Evolutionary conservation across 768 basidiomycete species (phyloP).

Genomic region (Mycena olivaceomarginata): DNA sequence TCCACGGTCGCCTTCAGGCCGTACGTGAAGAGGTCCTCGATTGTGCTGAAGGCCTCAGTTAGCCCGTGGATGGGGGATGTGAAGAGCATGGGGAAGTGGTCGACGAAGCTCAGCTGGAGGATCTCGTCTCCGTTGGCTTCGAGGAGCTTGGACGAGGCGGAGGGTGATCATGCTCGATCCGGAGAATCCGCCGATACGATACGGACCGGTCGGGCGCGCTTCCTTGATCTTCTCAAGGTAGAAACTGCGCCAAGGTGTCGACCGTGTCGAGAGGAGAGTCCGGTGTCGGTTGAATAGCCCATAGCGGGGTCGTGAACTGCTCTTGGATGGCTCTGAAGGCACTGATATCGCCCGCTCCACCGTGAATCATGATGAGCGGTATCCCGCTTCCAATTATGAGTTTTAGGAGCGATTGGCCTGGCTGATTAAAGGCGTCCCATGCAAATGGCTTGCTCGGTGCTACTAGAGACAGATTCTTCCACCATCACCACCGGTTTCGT

Average conservation of each 20-base stretch:
- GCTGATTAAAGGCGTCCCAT: background rate
- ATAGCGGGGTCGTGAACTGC: slow-evolving; percentile 33
- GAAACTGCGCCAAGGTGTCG: slow-evolving; percentile 33
- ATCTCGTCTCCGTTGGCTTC: slow-evolving; percentile 3
- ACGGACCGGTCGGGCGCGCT: slow-evolving; percentile 42
- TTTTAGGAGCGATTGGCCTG: background rate
- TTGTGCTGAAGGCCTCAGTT: slow-evolving; percentile 18
- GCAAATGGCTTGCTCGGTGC: background rate
- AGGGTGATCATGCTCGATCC: background rate
- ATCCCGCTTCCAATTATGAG: background rate
- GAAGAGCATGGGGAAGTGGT: slow-evolving; percentile 3
- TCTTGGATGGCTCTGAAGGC: slow-evolving; percentile 23
- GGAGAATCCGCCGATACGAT: slow-evolving; percentile 41
- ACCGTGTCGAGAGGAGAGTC: slow-evolving; percentile 44
- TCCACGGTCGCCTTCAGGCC: slow-evolving; percentile 23
- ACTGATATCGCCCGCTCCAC: background rate
- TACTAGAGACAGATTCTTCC: background rate
- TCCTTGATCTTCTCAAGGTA: slow-evolving; percentile 46
- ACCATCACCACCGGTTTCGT: background rate
- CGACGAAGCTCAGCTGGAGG: background rate
- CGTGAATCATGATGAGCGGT: background rate
- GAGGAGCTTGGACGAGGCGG: background rate
- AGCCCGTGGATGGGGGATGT: slow-evolving; percentile 18
- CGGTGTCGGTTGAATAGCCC: slow-evolving; percentile 39
- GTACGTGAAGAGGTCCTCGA: slow-evolving; percentile 19